Evolutionary conservation across 441 rosid species (phyloP).

Genomic region (Gossypium gossypioides): DNA sequence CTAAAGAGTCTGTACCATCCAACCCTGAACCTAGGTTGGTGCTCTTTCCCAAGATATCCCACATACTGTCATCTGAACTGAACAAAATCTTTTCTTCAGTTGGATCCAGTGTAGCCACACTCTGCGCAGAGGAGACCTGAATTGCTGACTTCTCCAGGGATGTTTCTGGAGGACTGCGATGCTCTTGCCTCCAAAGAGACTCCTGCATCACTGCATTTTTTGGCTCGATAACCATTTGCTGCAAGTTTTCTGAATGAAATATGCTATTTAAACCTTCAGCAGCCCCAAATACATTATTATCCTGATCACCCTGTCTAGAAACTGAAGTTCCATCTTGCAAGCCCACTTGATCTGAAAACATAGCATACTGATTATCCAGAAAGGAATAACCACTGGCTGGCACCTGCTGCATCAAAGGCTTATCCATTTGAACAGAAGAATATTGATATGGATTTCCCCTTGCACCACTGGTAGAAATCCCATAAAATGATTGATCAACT

Average conservation of each 20-base stretch:
- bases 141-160: conserved; percentile 34
- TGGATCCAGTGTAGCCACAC: conserved; percentile 68
- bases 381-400: conserved; percentile 40
- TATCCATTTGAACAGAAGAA: conserved; percentile 43
- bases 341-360: conserved; percentile 33
- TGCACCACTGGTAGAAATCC: conserved; percentile 43
- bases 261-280: conserved; percentile 35
- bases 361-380: conserved; percentile 34
- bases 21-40: conserved; percentile 33
- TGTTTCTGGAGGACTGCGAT: conserved; percentile 31
- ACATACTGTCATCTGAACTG: conserved; percentile 75
- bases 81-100: conserved; percentile 81
- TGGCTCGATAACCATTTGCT: conserved; percentile 32
- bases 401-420: conserved; percentile 32
- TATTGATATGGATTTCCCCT: conserved; percentile 34
- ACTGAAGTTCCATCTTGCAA: conserved; percentile 35
- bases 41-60: conserved; percentile 65
- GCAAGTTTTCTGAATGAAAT: conserved; percentile 37
- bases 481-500: conserved; percentile 58
- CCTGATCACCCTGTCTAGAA: conserved; percentile 42
- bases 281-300: conserved; percentile 27
- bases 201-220: conserved; percentile 34
- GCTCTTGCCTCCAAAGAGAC: conserved; percentile 32
- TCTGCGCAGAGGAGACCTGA: conserved; percentile 35
- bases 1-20: conserved; percentile 34